Base-by-base conservation (phyloP, 495 filamentous ascomycete species). In the Hypoxylon crocopeplum region DNA sequence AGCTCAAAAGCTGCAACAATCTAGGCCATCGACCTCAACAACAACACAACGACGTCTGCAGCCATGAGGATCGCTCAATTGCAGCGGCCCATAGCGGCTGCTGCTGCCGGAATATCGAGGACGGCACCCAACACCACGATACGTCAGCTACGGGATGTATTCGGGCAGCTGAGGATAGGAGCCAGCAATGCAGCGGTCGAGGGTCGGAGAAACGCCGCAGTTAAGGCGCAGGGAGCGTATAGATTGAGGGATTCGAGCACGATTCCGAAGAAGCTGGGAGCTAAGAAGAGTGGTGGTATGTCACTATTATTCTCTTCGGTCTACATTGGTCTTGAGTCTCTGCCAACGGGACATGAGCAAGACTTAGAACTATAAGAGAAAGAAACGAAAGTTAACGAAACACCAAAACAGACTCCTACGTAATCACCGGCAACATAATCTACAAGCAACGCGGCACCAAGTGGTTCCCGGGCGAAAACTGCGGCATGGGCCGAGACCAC, bases 401-500 rank as follows among this genome's bases (percentile, higher is more conserved):
- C n/a, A n/a, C 8, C 22, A 7, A 12, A 17, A 39, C 67, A 90
- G 88, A 91, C 67, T 86, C 97, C 74, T 93, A 90, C 69, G 94
- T 99, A 10, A 86, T 93, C 39, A 86, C 91, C 2, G 95, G 95
- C 21, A 96, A 94, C 80, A 98, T 99, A 72, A 93, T 99, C 75
- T 99, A 95, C 84, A 87, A 88, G 59, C 94, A 99, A 75, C 88
- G 94, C 52, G 94, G 94, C 57, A 93, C 95, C 20, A 83, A 86
- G 69, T 99, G 94, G 94, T 92, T 87, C 69, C 85, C 94, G 1
- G 94, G 94, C 61, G 93, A 97, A 70, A 96, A 97, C 76, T 89
- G 88, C 69, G 87, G 80, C 52, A 91, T 97, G 82, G 94, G 94
- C 11, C 86, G 93, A n/a, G 93, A 98, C 75, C 94, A 97, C 80